Conservation (phyloP, 2,329 filamentous ascomycete genomes). For the Aulographum hederae region DNA sequence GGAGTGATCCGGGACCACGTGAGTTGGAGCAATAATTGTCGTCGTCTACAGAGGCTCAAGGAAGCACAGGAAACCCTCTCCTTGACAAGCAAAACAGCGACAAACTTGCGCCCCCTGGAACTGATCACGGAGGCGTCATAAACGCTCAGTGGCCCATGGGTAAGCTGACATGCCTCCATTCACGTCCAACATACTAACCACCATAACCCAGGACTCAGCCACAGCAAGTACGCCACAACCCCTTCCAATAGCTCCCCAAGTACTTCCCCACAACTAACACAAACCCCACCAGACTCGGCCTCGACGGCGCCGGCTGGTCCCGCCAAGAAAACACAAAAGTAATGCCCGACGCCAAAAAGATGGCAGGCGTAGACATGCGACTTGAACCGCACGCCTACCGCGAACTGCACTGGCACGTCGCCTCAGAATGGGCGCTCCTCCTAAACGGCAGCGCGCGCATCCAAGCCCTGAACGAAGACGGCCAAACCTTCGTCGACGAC, state of each 20-base stretch:
- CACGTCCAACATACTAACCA: slow-evolving; percentile 2
- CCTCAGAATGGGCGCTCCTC: slow-evolving; percentile 20
- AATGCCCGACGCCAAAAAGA: slow-evolving; percentile 20
- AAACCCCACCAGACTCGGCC: slow-evolving; percentile 20
- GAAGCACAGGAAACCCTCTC: neutral
- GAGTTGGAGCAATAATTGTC: too few relatives aligned
- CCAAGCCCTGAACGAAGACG: slow-evolving; percentile 5
- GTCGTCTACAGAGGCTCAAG: neutral
- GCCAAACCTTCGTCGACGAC: slow-evolving; percentile 7
- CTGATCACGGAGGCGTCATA: slow-evolving; percentile 29
- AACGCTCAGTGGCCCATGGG: slow-evolving; percentile 37
- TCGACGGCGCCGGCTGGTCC: slow-evolving; percentile 31
- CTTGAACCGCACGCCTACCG: slow-evolving; percentile 6
- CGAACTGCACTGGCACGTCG: slow-evolving; percentile 15
- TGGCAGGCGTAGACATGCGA: slow-evolving; percentile 8
- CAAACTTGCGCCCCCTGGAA: slow-evolving; percentile 34
- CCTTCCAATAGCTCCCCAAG: neutral
- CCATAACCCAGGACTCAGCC: slow-evolving; percentile 4
- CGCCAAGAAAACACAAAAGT: slow-evolving; percentile 33
- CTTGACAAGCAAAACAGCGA: slow-evolving; percentile 29
- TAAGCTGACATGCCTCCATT: slow-evolving; percentile 12
- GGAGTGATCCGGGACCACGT: slow-evolving; percentile 34
- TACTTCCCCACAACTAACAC: neutral
- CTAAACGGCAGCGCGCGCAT: slow-evolving; percentile 14
- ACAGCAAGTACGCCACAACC: neutral